Evolutionary conservation across 2,329 filamentous ascomycete species (phyloP).

Genomic region (Taxawa tesnikishii): DNA sequence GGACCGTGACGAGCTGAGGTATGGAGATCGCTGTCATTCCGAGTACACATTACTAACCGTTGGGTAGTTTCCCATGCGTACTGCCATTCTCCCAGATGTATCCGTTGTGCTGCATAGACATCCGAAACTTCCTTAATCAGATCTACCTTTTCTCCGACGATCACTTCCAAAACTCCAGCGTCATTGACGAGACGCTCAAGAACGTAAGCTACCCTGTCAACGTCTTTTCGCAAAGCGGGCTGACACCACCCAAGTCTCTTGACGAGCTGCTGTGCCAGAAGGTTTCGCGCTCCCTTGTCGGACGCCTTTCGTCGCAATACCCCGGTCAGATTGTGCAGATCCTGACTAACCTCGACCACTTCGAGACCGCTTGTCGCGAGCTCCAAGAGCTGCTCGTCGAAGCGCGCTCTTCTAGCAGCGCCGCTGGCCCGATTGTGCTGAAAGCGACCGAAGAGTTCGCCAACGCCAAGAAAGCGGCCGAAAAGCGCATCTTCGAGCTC

Average conservation of each 20-base stretch:
- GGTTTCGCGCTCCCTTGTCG: slow-evolving; percentile 81
- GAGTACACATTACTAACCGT: slow-evolving; percentile 12
- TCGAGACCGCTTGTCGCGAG: slow-evolving; percentile 84
- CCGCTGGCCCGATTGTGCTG: slow-evolving; percentile 67
- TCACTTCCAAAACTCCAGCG: slow-evolving; percentile 78
- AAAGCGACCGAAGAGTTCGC: slow-evolving; percentile 77
- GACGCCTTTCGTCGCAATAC: slow-evolving; percentile 82
- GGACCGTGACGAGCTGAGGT: slow-evolving; percentile 61
- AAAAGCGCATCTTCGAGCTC: slow-evolving; percentile 95
- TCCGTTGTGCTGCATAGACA: slow-evolving; percentile 93
- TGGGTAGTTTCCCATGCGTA: slow-evolving; percentile 67
- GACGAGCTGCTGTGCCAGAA: slow-evolving; percentile 89
- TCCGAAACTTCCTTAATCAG: slow-evolving; percentile 92
- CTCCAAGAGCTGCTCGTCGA: slow-evolving; percentile 76
- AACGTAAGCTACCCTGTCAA: no score
- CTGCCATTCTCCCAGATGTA: slow-evolving; percentile 99
- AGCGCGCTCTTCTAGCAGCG: slow-evolving; percentile 69
- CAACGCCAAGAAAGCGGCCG: slow-evolving; percentile 85
- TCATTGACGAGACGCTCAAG: slow-evolving; percentile 84
- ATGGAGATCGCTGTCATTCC: slow-evolving; percentile 20
- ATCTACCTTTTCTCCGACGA: slow-evolving; percentile 98
- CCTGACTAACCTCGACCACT: slow-evolving; percentile 92
- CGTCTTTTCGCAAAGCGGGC: no score
- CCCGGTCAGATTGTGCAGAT: slow-evolving; percentile 97
- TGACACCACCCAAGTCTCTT: slow-evolving; percentile 48